Base-by-base conservation (phyloP, 768 basidiomycete species). In the Pluteus cervinus region DNA sequence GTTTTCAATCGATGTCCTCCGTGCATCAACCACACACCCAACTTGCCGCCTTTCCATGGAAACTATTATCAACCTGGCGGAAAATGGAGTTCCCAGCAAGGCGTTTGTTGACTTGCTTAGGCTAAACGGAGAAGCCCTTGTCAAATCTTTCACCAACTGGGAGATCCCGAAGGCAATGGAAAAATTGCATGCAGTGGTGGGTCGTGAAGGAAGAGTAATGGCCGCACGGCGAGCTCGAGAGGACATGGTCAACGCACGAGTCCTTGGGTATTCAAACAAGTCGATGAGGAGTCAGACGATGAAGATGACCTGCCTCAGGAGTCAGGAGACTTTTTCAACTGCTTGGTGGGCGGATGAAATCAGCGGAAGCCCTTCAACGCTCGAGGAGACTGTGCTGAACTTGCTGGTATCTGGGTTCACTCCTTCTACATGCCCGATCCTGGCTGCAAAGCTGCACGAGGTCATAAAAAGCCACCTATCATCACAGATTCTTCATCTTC, bases 31-130 rank as follows among this genome's bases (percentile, higher is more conserved):
- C 10, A 53, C 79, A 43, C 57, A 59, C 12, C 61, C 63, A 2
- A 67, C 72, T 2, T 59, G 66, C 4, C 58, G 63, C 5, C 58
- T 83, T 4, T 73, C 77, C 1, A 55, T 63, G 1, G 79, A 85
- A 45, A 73, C 68, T 0, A 73, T 82, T 24, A 70, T 80, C 34
- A 82, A 81, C 49, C 60, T 83, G 5, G 64, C 72, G 0, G 79
- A 82, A 39, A 83, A 83, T 46, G 75, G 75, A 0, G 80, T 85
- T n/a, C n/a, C n/a, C n/a, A n/a, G n/a, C n/a, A n/a, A n/a, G n/a
- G n/a, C n/a, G n/a, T n/a, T n/a, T n/a, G n/a, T n/a, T n/a, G n/a
- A n/a, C n/a, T n/a, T n/a, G n/a, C n/a, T n/a, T n/a, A n/a, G n/a
- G n/a, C n/a, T n/a, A n/a, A n/a, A 42, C 73, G 24, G 56, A 59